A percentile compares a stretch with the other conserved stretches of the same genome.
phyloP scores from a whole-genome alignment of 2,329 filamentous ascomycete species.

The Xylariomycetidae sp. region DNA sequence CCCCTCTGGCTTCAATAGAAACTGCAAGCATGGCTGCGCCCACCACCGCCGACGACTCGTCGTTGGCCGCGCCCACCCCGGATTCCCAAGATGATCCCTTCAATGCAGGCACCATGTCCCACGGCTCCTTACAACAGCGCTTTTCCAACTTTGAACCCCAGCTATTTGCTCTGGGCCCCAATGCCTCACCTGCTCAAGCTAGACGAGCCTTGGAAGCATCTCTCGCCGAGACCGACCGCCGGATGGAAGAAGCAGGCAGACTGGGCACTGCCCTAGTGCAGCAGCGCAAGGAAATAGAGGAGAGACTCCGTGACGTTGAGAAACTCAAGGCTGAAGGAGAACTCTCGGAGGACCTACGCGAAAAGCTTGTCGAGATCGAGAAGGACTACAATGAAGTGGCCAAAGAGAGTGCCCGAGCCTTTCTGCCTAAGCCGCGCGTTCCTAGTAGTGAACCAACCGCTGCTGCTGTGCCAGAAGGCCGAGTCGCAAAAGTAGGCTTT shows the following conservation, averaged over 20 bases:
- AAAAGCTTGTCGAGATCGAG: constrained; percentile 80
- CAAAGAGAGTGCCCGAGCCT: constrained; percentile 79
- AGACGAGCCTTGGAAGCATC: constrained; percentile 87
- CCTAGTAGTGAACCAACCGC: constrained; percentile 65
- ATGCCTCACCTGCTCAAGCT: constrained; percentile 74
- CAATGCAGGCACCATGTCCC: constrained; percentile 38
- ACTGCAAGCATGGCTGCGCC: constrained; percentile 35
- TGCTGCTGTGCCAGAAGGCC: constrained; percentile 42
- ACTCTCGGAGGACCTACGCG: constrained; percentile 73
- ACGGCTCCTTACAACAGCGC: constrained; percentile 50
- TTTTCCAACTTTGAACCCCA: constrained; percentile 81
- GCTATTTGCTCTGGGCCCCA: constrained; percentile 70
- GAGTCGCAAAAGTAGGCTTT: constrained; percentile 45
- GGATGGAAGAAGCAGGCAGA: constrained; percentile 85
- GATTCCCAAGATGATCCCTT: constrained; percentile 50
- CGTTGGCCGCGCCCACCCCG: constrained; percentile 25
- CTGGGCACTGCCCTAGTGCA: constrained; percentile 77
- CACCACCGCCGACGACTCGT: constrained; percentile 35
- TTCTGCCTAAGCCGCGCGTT: constrained; percentile 77
- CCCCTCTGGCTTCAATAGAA: too few relatives aligned
- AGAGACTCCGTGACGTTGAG: constrained; percentile 79
- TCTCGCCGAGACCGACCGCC: constrained; percentile 83
- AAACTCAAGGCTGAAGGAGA: constrained; percentile 69
- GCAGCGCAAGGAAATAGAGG: constrained; percentile 76
- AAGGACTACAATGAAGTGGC: constrained; percentile 94